These are phyloP conservation scores for Pecoramyces ruminantium DNA, from an alignment of 192 early-diverging fungal genomes.

Conservation along the genomic window DNA sequence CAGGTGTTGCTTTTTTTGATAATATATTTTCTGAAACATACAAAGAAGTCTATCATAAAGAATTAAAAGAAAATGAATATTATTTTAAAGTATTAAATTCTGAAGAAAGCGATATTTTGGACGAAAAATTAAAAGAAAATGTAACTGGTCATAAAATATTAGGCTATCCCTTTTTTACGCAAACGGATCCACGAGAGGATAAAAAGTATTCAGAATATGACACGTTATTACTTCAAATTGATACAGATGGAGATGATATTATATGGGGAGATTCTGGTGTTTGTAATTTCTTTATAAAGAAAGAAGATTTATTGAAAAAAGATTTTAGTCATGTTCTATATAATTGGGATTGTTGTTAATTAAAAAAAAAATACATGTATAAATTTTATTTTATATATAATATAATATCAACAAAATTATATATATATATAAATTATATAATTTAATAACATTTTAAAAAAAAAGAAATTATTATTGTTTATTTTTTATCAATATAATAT, in stretches of 20 bases:
- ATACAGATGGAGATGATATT: background rate
- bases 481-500: no score
- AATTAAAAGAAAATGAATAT: background rate
- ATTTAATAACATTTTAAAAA: no score
- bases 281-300: background rate
- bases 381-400: no score
- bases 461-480: no score
- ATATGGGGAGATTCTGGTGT: background rate
- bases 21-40: background rate
- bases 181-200: background rate
- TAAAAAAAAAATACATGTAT: no score
- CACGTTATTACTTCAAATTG: background rate
- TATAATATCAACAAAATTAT: no score
- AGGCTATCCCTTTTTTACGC: background rate
- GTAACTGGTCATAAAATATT: background rate
- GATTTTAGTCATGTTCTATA: background rate
- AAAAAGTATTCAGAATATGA: background rate
- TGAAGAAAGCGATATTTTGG: background rate
- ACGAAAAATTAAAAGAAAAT: background rate
- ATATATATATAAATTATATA: no score
- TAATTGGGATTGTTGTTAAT: background rate
- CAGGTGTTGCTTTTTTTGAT: background rate
- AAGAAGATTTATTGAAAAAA: background rate
- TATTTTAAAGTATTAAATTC: background rate
- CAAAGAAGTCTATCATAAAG: background rate